Evolutionary conservation across 2,329 filamentous ascomycete genomes (phyloP).

Genomic region (Byssoonygena ceratinophila): DNA sequence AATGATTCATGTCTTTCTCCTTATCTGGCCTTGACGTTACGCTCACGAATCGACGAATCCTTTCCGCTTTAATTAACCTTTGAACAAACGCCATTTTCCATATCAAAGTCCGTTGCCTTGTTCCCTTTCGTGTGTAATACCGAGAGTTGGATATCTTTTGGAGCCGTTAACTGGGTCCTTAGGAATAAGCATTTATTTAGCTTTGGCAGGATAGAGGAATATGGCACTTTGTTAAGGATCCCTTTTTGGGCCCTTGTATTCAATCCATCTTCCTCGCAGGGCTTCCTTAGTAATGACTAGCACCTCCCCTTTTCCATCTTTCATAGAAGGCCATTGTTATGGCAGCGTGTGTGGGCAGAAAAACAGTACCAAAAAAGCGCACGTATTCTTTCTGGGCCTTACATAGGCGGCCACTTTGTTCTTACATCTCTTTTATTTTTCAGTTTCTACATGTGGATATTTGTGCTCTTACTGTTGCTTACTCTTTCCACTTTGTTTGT

Average conservation of each 20-base stretch:
- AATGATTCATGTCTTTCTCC: not conserved
- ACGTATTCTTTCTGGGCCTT: no score
- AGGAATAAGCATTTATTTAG: not conserved
- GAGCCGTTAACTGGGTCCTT: not conserved
- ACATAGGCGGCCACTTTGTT: no score
- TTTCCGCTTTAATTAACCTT: not conserved
- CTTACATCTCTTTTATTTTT: no score
- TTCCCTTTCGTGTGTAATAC: not conserved
- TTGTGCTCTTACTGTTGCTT: no score
- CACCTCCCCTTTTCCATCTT: no score
- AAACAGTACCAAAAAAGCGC: not conserved
- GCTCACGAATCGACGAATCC: constrained; percentile 3
- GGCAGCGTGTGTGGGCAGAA: not conserved
- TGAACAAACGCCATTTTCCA: not conserved
- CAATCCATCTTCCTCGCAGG: not conserved
- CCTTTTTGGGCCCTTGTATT: not conserved
- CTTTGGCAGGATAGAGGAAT: constrained; percentile 4
- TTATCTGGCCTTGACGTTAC: not conserved
- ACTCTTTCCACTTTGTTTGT: no score
- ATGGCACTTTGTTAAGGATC: not conserved
- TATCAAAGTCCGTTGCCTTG: not conserved
- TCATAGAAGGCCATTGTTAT: no score
- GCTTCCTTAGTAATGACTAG: no score
- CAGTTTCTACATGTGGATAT: not conserved
- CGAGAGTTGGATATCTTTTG: not conserved